phyloP scores from a whole-genome alignment of 225 moss, liverwort and hornwort genomes.

The Takakia lepidozioides region DNA sequence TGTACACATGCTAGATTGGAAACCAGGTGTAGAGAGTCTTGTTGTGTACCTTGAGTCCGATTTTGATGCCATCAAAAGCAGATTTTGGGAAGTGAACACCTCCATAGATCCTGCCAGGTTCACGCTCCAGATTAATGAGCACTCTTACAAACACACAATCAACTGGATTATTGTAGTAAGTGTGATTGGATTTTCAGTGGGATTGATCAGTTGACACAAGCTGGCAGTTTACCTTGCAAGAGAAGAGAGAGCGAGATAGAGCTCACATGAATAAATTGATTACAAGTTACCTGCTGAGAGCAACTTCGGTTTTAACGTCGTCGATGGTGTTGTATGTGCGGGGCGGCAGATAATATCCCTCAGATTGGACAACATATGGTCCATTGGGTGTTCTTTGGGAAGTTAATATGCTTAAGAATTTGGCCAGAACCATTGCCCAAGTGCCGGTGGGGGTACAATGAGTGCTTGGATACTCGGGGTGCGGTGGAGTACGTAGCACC shows the following conservation, averaged over 20 bases:
- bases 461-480: slow-evolving; percentile 77
- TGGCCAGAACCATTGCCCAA: slow-evolving; percentile 49
- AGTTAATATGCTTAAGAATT: slow-evolving; percentile 24
- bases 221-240: neutral
- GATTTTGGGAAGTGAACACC: slow-evolving; percentile 64
- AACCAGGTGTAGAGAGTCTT: neutral
- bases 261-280: neutral
- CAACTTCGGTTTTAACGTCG: slow-evolving; percentile 27
- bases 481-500: slow-evolving; percentile 34
- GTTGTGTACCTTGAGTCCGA: slow-evolving; percentile 35
- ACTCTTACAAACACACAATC: neutral
- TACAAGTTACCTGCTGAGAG: slow-evolving; percentile 50
- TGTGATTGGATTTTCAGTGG: neutral
- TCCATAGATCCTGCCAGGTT: slow-evolving; percentile 61
- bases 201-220: neutral
- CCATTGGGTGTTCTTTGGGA: slow-evolving; percentile 18
- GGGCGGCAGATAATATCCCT: slow-evolving; percentile 46
- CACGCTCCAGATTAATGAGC: no score
- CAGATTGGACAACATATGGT: slow-evolving; percentile 38
- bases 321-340: slow-evolving; percentile 37
- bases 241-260: neutral
- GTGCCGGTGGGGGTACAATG: slow-evolving; percentile 59
- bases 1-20: no score
- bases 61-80: slow-evolving; percentile 14
- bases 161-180: neutral